Evolutionary conservation across 208 protist species (phyloP).

Genomic region (Tetramitus jugosus): DNA sequence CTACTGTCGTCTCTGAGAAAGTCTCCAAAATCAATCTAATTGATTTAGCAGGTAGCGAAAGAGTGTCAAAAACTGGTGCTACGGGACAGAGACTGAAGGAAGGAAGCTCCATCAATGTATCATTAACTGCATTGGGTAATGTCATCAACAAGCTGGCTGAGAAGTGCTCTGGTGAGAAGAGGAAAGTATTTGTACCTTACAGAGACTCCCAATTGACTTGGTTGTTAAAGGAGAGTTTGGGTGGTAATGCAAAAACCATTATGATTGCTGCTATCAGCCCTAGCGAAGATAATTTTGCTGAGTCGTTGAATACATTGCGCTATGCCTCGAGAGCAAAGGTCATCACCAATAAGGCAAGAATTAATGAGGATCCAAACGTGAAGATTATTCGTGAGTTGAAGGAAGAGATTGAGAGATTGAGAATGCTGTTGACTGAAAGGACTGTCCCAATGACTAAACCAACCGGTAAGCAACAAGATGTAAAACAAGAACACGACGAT

Average conservation of each 20-base stretch:
- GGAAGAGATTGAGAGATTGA: slow-evolving; percentile 42
- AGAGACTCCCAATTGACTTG: slow-evolving; percentile 63
- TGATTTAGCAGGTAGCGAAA: slow-evolving; percentile 24
- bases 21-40: slow-evolving; percentile 20
- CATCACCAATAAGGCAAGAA: slow-evolving; percentile 51
- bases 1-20: slow-evolving; percentile 44
- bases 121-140: neutral
- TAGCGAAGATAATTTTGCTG: slow-evolving; percentile 37
- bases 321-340: slow-evolving; percentile 45
- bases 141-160: slow-evolving; percentile 7
- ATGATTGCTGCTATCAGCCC: slow-evolving; percentile 41
- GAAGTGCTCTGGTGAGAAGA: slow-evolving; percentile 31
- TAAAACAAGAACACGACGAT: too few relatives aligned
- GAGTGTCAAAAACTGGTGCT: slow-evolving; percentile 11
- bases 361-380: slow-evolving; percentile 57
- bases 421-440: slow-evolving; percentile 17
- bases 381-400: slow-evolving; percentile 50
- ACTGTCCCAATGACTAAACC: neutral
- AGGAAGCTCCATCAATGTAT: slow-evolving; percentile 2
- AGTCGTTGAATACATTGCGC: slow-evolving; percentile 36
- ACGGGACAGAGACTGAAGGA: slow-evolving; percentile 15
- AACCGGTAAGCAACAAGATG: neutral
- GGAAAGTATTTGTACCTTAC: slow-evolving; percentile 60
- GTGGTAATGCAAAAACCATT: slow-evolving; percentile 50
- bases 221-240: slow-evolving; percentile 53